Percentiles rank a stretch among this genome's conserved stretches.
Evolutionary conservation across 495 filamentous ascomycete species (phyloP).

Genomic region (Neurospora sp.): DNA sequence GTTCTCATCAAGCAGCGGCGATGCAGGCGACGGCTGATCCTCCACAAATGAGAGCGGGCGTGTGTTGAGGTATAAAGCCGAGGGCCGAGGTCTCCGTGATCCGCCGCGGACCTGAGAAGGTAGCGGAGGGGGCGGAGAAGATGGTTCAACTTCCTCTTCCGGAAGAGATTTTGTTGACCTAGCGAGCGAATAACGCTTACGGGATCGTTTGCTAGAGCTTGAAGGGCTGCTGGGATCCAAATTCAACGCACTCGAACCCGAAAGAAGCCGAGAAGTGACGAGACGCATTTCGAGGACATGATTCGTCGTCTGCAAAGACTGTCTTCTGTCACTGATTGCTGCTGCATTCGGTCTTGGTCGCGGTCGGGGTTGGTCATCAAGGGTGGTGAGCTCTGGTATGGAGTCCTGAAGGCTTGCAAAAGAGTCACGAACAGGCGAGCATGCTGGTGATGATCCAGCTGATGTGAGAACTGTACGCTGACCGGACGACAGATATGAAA

Average conservation of each 20-base stretch:
- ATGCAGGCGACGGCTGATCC: conserved; percentile 36
- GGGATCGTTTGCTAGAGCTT: conserved; percentile 14
- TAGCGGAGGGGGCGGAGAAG: not conserved
- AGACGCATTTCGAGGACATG: conserved; percentile 28
- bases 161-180: conserved; percentile 10
- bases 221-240: not conserved
- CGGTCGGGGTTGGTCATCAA: conserved; percentile 22
- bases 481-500: conserved; percentile 52
- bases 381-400: conserved; percentile 11
- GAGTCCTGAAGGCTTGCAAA: conserved; percentile 30
- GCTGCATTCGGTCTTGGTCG: conserved; percentile 40
- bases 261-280: conserved; percentile 16
- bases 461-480: conserved; percentile 47
- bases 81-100: conserved; percentile 30
- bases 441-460: conserved; percentile 41
- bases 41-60: conserved; percentile 40
- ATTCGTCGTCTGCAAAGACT: conserved; percentile 42
- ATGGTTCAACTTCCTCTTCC: conserved; percentile 1
- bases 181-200: conserved; percentile 31
- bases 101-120: conserved; percentile 7
- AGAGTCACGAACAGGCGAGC: conserved; percentile 38
- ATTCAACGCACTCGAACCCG: conserved; percentile 5
- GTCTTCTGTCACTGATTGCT: conserved; percentile 41
- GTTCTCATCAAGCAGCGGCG: conserved; percentile 1
- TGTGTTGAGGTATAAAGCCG: conserved; percentile 28